Evolutionary conservation across 768 basidiomycete species (phyloP), one percentile per base, ranked within the genome.

Genomic region (Kwoniella newhampshirensis): DNA sequence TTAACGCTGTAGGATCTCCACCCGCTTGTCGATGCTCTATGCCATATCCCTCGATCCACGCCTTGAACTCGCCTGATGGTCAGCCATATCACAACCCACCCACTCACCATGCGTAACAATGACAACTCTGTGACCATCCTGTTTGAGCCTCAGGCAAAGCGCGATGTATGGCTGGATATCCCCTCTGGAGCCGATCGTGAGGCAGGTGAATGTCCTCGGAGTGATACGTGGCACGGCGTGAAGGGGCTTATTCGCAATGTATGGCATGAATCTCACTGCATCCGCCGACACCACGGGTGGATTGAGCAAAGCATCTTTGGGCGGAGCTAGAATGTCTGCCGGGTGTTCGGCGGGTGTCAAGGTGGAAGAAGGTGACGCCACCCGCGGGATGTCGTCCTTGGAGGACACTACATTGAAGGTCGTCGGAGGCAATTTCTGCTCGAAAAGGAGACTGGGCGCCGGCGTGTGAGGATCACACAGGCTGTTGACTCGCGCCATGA

Each of bases 1-100:
- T 86, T 68, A 86, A 67, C 2, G 83, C 82, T 0, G 83, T 85
- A 0, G 86, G 85, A 74, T 87, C 86, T 5, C 85, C 86, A 1
- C 86, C 86, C 15, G 85, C 84, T 32, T 81, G 80, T 25, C 84
- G 79, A 72, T 85, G 84, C 35, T 74, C 77, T 54, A 87, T 78
- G 3, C 82, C 84, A 68, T 83, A 86, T 6, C 82, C 80, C 56
- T 80, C 79, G 27, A 86, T 76, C 85, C 85, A 86, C 1, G 66
- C 73, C 62, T 81, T 81, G 68, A 80, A 81, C 59, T 78, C 77
- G 59, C 62, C 68, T 72, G 56, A 42, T 11, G 7, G 54, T 59
- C 32, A 60, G 54, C 48, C 3, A 20, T 17, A 1, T 13, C 32
- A 2, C 7, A 4, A 2, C 8, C 9, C 27, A 13, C 15, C 21